Conservation (phyloP, 257 asterid species). For the Mitragyna speciosa region DNA sequence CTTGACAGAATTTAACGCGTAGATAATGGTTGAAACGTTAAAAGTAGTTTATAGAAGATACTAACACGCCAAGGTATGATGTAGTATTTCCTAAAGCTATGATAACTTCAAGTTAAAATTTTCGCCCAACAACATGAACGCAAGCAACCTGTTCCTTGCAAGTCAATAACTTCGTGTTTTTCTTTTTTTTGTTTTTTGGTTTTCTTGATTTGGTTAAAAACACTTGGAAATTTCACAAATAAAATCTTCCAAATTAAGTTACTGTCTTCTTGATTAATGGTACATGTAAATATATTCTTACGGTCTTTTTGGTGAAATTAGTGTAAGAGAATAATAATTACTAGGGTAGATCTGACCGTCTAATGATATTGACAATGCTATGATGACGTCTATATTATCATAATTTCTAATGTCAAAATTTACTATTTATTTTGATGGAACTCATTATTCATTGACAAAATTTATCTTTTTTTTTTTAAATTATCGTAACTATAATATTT, state of each 20-base stretch:
- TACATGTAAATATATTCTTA: no score
- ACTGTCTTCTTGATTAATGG: not conserved
- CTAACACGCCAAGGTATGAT: slow-evolving; percentile 56
- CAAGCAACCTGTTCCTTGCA: slow-evolving; percentile 24
- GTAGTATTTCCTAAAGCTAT: slow-evolving; percentile 16
- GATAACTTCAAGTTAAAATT: slow-evolving; percentile 14
- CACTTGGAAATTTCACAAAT: not conserved
- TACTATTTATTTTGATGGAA: no score
- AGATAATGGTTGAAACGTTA: slow-evolving; percentile 3
- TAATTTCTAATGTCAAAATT: no score
- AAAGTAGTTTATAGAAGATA: slow-evolving; percentile 14
- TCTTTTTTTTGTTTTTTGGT: not conserved
- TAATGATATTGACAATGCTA: no score
- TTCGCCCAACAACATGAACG: not conserved
- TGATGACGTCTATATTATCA: no score
- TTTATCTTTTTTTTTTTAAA: no score
- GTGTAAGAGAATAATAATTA: no score
- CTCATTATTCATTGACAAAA: no score
- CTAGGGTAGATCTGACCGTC: no score
- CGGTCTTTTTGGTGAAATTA: no score
- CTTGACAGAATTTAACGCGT: slow-evolving; percentile 16
- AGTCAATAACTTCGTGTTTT: not conserved
- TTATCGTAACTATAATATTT: no score
- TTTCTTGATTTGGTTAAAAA: not conserved
- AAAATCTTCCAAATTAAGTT: not conserved